phyloP scores from a whole-genome alignment of 2,329 filamentous ascomycete species.

The Pestalotiopsis sp. region DNA sequence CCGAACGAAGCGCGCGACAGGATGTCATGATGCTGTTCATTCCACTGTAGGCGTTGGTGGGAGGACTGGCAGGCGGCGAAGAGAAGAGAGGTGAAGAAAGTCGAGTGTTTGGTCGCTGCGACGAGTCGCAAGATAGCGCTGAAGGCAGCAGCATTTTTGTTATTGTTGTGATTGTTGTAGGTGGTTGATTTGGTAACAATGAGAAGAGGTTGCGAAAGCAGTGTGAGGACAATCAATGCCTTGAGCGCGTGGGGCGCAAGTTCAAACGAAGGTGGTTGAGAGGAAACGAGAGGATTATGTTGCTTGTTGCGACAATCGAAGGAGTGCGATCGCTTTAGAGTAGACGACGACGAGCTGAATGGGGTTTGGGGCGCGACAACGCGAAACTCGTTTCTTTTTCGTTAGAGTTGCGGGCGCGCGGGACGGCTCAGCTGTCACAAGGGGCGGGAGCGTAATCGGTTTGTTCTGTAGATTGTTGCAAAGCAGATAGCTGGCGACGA shows the following conservation, averaged over 20 bases:
- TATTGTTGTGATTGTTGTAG: slow-evolving; percentile 4
- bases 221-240: background rate
- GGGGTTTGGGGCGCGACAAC: background rate
- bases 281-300: background rate
- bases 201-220: background rate
- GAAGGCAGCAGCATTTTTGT: slow-evolving; percentile 61
- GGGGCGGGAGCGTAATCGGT: background rate
- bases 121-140: slow-evolving; percentile 59
- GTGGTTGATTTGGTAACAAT: background rate
- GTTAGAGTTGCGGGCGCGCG: slow-evolving; percentile 1
- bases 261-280: background rate
- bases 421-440: slow-evolving; percentile 3
- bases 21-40: slow-evolving; percentile 60
- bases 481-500: background rate
- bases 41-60: slow-evolving; percentile 47
- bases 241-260: background rate
- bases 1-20: slow-evolving; percentile 63
- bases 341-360: background rate
- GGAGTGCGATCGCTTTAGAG: background rate
- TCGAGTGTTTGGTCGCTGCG: slow-evolving; percentile 47
- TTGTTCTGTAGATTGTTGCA: background rate
- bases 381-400: background rate
- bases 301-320: background rate
- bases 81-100: slow-evolving; percentile 54
- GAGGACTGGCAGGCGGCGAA: slow-evolving; percentile 62